Percentiles rank a stretch among this genome's conserved stretches.
Evolutionary conservation across 345 rosid species (phyloP).

Genomic region (Aquilaria sinensis): DNA sequence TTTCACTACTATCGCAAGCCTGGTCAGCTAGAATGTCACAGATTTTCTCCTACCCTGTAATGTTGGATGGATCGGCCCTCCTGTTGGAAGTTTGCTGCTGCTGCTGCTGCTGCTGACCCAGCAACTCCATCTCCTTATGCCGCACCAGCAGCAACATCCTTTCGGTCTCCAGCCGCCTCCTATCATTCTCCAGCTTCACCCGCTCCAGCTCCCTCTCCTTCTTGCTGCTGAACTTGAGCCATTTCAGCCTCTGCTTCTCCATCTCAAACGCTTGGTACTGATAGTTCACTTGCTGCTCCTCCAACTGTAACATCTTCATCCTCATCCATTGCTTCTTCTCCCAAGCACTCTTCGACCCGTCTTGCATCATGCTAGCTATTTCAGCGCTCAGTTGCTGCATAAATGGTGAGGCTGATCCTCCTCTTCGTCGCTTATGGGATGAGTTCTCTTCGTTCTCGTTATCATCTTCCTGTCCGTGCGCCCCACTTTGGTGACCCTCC

Average conservation of each 20-base stretch:
- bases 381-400: slow-evolving; percentile 50
- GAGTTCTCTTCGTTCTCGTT: slow-evolving; percentile 29
- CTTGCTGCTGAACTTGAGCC: slow-evolving; percentile 81
- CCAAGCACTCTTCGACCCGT: slow-evolving; percentile 47
- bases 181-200: slow-evolving; percentile 65
- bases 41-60: slow-evolving; percentile 32
- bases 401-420: slow-evolving; percentile 19
- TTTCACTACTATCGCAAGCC: too few relatives aligned
- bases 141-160: slow-evolving; percentile 59
- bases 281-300: slow-evolving; percentile 64
- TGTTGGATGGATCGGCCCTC: slow-evolving; percentile 59
- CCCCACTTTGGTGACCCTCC: slow-evolving; percentile 28
- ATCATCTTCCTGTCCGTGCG: slow-evolving; percentile 36
- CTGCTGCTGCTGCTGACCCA: slow-evolving; percentile 29
- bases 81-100: slow-evolving; percentile 46
- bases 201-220: slow-evolving; percentile 98
- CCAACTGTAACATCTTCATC: slow-evolving; percentile 50
- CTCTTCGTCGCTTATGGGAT: slow-evolving; percentile 20
- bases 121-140: slow-evolving; percentile 66
- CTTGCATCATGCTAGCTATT: slow-evolving; percentile 39
- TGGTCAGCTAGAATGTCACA: not conserved
- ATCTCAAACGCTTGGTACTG: slow-evolving; percentile 60
- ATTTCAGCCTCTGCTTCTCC: slow-evolving; percentile 88
- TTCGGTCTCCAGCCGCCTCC: slow-evolving; percentile 62
- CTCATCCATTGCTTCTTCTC: slow-evolving; percentile 94